phyloP scores from a whole-genome alignment of 345 rosid genomes.

The Salix koriyanagi region DNA sequence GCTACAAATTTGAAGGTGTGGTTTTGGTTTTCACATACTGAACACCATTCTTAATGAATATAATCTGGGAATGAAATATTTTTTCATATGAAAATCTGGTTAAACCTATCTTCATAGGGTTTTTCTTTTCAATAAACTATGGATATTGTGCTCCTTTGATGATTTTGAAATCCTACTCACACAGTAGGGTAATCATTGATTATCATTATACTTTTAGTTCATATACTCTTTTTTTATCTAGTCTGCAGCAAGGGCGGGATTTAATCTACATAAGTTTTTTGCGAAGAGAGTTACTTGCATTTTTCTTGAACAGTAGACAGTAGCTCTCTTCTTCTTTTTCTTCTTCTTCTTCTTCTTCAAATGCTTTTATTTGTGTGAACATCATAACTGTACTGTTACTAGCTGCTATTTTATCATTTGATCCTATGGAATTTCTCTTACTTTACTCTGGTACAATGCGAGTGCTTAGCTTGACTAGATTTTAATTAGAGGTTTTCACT shows the following conservation, averaged over 20 bases:
- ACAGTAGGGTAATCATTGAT: neutral
- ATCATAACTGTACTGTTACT: neutral
- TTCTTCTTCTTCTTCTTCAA: no score
- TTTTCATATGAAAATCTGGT: neutral
- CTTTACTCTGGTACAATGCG: neutral
- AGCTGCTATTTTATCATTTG: neutral
- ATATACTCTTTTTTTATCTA: neutral
- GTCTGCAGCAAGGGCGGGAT: neutral
- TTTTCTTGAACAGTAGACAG: neutral
- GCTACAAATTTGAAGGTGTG: slow-evolving; percentile 93
- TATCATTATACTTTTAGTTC: neutral
- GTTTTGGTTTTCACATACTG: slow-evolving; percentile 2
- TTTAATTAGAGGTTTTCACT: neutral
- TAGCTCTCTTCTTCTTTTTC: no score
- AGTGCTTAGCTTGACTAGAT: neutral
- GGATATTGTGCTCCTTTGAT: neutral
- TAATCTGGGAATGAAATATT: neutral
- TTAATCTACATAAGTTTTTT: neutral
- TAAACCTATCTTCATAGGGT: neutral
- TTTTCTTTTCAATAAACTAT: neutral
- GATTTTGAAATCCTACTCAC: neutral
- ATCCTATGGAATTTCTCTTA: neutral
- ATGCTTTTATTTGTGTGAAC: neutral
- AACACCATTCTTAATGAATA: neutral
- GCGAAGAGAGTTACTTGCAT: neutral